Evolutionary conservation across 2,329 filamentous ascomycete genomes (phyloP).

Genomic region (Allantophomopsis lycopodina): DNA sequence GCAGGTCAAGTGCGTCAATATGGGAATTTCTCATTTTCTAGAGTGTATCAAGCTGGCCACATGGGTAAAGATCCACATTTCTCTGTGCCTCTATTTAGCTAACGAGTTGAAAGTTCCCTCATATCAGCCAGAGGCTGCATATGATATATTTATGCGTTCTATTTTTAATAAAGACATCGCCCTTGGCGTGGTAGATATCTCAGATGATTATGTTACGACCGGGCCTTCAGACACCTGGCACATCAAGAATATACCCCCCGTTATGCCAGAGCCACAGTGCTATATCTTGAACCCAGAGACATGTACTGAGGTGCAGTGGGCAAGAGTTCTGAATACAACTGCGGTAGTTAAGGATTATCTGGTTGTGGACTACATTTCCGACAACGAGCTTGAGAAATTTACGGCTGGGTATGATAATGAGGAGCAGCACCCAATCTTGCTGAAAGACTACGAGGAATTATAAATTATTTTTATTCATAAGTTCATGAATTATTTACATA

Average conservation of each 20-base stretch:
- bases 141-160: constrained; percentile 33
- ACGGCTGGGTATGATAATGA: too few species aligned
- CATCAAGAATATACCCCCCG: constrained; percentile 26
- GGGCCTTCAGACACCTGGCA: constrained; percentile 22
- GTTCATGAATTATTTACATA: too few species aligned
- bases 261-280: constrained; percentile 25
- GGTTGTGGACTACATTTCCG: constrained; percentile 15
- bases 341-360: constrained; percentile 31
- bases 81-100: too few species aligned
- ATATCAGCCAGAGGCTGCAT: constrained; percentile 35
- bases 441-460: too few species aligned
- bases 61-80: constrained; percentile 26
- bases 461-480: too few species aligned
- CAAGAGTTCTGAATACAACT: constrained; percentile 25
- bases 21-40: constrained; percentile 54
- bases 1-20: constrained; percentile 61
- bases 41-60: constrained; percentile 51
- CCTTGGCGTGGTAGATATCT: constrained; percentile 19
- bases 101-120: constrained; percentile 28
- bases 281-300: constrained; percentile 24
- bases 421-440: too few species aligned
- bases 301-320: constrained; percentile 29
- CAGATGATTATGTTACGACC: constrained; percentile 24
- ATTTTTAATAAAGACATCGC: constrained; percentile 34
- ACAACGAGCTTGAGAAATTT: too few species aligned